phyloP scores from a whole-genome alignment of 768 basidiomycete genomes.

The Gloeopeniophorella convolvens region DNA sequence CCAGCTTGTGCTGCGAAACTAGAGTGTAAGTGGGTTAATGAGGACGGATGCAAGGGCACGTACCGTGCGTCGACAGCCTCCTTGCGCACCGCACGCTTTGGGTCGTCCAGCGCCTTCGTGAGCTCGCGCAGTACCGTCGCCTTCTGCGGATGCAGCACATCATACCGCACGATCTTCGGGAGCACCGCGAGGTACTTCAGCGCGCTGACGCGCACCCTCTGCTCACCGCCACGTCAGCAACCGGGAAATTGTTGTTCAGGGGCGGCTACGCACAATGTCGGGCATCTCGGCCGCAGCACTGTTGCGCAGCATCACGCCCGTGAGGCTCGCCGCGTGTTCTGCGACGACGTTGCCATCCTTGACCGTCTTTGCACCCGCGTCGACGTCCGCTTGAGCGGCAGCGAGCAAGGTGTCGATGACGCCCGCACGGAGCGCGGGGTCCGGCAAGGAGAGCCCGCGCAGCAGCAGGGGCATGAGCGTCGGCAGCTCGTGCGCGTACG shows the following conservation, averaged over 20 bases:
- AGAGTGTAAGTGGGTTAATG: neutral
- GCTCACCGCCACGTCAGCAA: constrained; percentile 4
- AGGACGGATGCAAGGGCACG: neutral
- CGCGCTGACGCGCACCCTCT: constrained; percentile 75
- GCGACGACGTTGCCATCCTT: constrained; percentile 39
- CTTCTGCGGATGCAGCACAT: constrained; percentile 78
- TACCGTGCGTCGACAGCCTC: constrained; percentile 82
- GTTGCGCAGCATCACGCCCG: constrained; percentile 64
- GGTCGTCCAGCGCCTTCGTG: constrained; percentile 77
- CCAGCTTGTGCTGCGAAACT: constrained; percentile 10
- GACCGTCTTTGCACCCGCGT: constrained; percentile 28
- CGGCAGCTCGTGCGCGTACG: constrained; percentile 66
- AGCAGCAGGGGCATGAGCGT: constrained; percentile 84
- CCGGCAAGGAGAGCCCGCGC: constrained; percentile 73
- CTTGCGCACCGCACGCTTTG: constrained; percentile 74
- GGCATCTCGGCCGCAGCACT: constrained; percentile 44
- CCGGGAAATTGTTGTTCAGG: neutral
- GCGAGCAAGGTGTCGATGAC: constrained; percentile 75
- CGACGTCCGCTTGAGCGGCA: constrained; percentile 54
- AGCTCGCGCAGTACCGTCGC: constrained; percentile 65
- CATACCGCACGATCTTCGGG: constrained; percentile 74
- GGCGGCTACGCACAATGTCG: constrained; percentile 41
- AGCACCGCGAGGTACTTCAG: constrained; percentile 68
- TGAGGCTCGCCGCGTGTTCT: constrained; percentile 66
- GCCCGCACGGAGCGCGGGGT: constrained; percentile 65